Conservation (phyloP, 192 early-diverging fungal genomes). For the Linderina pennispora region DNA sequence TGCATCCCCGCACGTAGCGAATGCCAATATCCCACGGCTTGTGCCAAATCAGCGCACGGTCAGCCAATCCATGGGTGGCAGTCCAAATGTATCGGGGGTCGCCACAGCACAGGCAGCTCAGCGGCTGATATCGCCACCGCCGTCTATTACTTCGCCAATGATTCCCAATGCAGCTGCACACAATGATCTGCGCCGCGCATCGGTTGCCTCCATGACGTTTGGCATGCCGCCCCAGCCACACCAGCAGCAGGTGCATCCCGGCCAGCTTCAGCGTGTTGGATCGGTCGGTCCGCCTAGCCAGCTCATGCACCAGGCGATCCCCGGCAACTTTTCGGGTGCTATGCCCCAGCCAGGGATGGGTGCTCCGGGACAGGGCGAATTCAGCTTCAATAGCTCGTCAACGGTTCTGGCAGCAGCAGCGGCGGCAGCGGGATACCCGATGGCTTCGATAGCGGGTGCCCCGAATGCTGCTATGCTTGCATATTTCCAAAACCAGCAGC, state of each 20-base stretch:
- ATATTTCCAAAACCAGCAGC: slow-evolving; percentile 10
- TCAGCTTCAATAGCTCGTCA: neutral
- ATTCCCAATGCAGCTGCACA: slow-evolving; percentile 8
- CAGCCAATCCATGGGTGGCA: slow-evolving; percentile 1
- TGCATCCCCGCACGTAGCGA: slow-evolving; percentile 16
- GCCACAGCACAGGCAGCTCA: slow-evolving; percentile 17
- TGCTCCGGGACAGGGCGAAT: neutral
- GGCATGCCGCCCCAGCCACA: neutral
- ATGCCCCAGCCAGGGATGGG: slow-evolving; percentile 5
- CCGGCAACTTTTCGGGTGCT: too few relatives aligned
- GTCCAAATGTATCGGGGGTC: slow-evolving; percentile 3
- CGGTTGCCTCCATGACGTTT: slow-evolving; percentile 1
- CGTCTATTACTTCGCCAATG: slow-evolving; percentile 18
- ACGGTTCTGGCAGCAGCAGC: slow-evolving; percentile 3
- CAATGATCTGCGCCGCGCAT: slow-evolving; percentile 7
- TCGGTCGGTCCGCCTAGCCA: slow-evolving; percentile 5
- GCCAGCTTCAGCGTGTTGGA: slow-evolving; percentile 4
- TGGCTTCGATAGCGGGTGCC: neutral
- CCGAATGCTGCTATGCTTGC: slow-evolving; percentile 11
- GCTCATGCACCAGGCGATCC: too few relatives aligned
- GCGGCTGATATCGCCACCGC: slow-evolving; percentile 28
- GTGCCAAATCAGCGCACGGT: slow-evolving; percentile 21
- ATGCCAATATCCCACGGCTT: slow-evolving; percentile 8
- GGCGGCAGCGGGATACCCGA: slow-evolving; percentile 4
- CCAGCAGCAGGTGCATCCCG: neutral